Conservation (phyloP, 495 filamentous ascomycete genomes). For the Annulohypoxylon moriforme region DNA sequence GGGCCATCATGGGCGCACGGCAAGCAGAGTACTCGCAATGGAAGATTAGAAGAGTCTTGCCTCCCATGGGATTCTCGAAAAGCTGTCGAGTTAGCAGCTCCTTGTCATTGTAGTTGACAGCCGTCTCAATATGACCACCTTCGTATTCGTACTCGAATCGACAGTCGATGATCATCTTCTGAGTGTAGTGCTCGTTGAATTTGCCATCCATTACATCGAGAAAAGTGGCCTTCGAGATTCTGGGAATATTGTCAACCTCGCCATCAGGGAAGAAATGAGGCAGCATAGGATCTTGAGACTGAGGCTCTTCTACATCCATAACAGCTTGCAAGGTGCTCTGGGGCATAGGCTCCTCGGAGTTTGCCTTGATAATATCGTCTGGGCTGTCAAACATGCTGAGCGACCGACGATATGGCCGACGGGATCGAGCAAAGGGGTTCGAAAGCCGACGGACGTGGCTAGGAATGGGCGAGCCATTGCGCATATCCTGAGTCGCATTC, state of each 20-base stretch:
- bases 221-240: conserved; percentile 83
- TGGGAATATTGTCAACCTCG: conserved; percentile 83
- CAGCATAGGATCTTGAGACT: conserved; percentile 74
- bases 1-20: conserved; percentile 96
- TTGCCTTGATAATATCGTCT: conserved; percentile 81
- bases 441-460: conserved; percentile 76
- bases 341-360: conserved; percentile 65
- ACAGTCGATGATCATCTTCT: conserved; percentile 90
- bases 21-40: conserved; percentile 99
- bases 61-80: conserved; percentile 71
- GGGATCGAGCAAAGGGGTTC: conserved; percentile 77
- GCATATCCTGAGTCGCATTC: conserved; percentile 57
- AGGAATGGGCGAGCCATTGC: conserved; percentile 77
- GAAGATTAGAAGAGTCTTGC: conserved; percentile 84
- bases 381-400: conserved; percentile 97
- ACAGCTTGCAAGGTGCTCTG: conserved; percentile 71
- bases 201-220: conserved; percentile 88
- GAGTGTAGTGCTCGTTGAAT: conserved; percentile 76
- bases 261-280: conserved; percentile 88
- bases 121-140: conserved; percentile 92
- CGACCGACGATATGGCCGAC: conserved; percentile 89
- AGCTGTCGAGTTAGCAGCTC: conserved; percentile 82
- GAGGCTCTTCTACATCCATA: conserved; percentile 76
- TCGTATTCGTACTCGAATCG: conserved; percentile 99
- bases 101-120: conserved; percentile 96